Percentiles rank a stretch among this genome's conserved stretches.
phyloP scores from a whole-genome alignment of 441 rosid genomes.

The Jatropha multifida region DNA sequence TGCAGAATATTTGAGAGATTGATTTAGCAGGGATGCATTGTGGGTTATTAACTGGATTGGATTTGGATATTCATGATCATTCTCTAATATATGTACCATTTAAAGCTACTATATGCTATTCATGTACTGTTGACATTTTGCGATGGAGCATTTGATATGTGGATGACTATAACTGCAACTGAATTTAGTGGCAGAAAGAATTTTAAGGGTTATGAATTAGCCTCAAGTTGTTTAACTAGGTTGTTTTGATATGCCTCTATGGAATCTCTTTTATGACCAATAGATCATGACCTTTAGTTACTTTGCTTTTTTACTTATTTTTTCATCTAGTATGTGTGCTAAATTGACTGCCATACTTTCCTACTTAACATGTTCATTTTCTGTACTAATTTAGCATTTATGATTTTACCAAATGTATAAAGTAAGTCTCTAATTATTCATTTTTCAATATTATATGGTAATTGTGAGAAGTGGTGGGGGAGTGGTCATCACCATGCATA shows the following conservation, averaged over 20 bases:
- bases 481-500: not conserved
- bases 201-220: not conserved
- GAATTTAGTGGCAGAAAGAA: not conserved
- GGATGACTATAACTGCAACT: not conserved
- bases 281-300: not conserved
- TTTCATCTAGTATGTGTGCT: not conserved
- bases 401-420: not conserved
- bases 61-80: not conserved
- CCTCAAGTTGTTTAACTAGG: not conserved
- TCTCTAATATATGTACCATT: no score
- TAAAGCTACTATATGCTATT: not conserved
- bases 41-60: not conserved
- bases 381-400: not conserved
- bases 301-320: constrained; percentile 3
- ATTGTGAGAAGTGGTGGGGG: not conserved
- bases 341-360: not conserved
- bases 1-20: not conserved
- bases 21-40: not conserved
- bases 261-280: not conserved
- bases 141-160: not conserved
- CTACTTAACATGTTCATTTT: not conserved
- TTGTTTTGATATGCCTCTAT: not conserved
- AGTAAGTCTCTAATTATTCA: not conserved
- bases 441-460: not conserved
- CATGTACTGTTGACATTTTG: not conserved